Conservation (phyloP, 148 eudicot genomes). For the Heliamphora exappendiculata region DNA sequence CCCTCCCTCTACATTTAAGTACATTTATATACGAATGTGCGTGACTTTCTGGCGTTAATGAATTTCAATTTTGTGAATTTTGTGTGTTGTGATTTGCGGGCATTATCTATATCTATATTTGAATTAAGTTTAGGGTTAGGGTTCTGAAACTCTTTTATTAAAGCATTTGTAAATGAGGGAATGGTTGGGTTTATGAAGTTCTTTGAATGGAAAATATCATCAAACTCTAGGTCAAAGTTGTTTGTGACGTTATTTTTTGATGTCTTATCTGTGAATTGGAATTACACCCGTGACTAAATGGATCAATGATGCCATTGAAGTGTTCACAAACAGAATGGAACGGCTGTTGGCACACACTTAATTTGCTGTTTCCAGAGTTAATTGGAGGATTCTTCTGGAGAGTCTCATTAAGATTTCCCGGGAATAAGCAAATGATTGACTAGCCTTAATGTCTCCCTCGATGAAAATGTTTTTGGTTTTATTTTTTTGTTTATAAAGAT, state of each 20-base stretch:
- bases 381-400: background rate
- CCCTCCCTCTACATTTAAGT: no score
- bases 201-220: background rate
- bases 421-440: background rate
- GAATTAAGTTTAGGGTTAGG: background rate
- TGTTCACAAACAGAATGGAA: background rate
- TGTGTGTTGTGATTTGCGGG: background rate
- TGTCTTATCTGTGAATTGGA: background rate
- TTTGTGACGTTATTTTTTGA: background rate
- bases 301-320: background rate
- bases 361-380: background rate
- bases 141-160: background rate
- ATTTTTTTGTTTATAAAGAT: no score
- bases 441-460: background rate
- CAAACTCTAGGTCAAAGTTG: background rate
- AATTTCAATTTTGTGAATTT: background rate
- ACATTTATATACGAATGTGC: no score
- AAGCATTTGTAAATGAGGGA: background rate
- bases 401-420: background rate
- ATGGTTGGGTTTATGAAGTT: background rate
- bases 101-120: no score
- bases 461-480: background rate
- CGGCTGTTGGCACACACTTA: background rate
- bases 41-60: background rate
- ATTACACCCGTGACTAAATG: background rate